A percentile compares a stretch with the other conserved stretches of the same genome.
Evolutionary conservation across 129 eudicot species (phyloP).

Genomic region (Pittosporum tobira): DNA sequence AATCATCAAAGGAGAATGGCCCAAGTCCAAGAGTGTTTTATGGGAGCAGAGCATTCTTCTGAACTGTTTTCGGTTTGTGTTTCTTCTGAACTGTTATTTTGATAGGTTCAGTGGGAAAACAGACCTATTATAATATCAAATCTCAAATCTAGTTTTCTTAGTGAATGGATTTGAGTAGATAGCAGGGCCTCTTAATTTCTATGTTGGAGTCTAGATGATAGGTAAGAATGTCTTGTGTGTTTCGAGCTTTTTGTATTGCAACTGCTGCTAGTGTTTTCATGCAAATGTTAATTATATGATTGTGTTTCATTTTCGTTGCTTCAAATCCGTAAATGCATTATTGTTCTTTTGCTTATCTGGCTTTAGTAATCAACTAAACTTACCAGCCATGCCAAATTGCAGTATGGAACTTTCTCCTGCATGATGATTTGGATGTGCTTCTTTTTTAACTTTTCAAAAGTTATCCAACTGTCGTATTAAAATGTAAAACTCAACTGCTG

Average conservation of each 20-base stretch:
- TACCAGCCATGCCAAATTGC: not conserved
- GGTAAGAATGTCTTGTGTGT: constrained; percentile 16
- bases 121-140: not conserved
- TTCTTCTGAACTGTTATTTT: constrained; percentile 24
- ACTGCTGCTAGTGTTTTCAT: constrained; percentile 7
- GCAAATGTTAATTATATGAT: not conserved
- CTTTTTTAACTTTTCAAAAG: no score
- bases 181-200: not conserved
- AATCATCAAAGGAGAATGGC: constrained; percentile 20
- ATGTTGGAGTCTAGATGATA: constrained; percentile 9
- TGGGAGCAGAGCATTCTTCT: constrained; percentile 49
- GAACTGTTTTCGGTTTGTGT: constrained; percentile 14
- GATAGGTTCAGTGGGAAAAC: not conserved
- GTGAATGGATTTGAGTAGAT: constrained; percentile 3
- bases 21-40: constrained; percentile 35
- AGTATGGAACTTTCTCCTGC: not conserved
- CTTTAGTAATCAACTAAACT: not conserved
- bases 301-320: not conserved
- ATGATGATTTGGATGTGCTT: not conserved
- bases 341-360: not conserved
- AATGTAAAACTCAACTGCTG: not conserved
- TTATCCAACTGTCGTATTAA: no score
- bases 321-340: not conserved
- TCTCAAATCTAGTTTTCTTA: constrained; percentile 7
- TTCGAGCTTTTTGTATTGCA: constrained; percentile 16